Evolutionary conservation across 2,329 filamentous ascomycete species (phyloP).

Genomic region (Neospermospora avenae): DNA sequence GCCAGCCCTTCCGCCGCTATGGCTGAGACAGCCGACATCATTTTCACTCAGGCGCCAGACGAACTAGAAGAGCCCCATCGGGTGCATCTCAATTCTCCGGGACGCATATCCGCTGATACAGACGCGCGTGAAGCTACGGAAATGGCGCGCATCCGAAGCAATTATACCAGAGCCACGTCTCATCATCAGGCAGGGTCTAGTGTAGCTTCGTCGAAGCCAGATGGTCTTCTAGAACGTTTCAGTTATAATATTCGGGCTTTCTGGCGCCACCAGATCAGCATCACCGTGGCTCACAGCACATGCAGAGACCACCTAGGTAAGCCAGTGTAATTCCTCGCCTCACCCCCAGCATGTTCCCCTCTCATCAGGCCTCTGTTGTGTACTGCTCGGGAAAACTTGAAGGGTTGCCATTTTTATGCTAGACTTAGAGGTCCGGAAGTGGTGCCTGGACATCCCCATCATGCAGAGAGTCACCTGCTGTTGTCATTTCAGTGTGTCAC

Average conservation of each 20-base stretch:
- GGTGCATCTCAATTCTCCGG: conserved; percentile 8
- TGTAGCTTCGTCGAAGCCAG: conserved; percentile 17
- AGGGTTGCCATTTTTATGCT: conserved; percentile 8
- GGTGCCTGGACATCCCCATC: conserved; percentile 11
- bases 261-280: conserved; percentile 48
- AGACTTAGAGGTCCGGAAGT: conserved; percentile 10
- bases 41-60: background rate
- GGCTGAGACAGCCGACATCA: conserved; percentile 4
- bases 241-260: conserved; percentile 35
- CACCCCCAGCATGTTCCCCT: background rate
- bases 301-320: conserved; percentile 56
- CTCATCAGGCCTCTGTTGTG: background rate
- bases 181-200: conserved; percentile 11
- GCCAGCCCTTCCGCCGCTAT: background rate
- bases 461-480: conserved; percentile 16
- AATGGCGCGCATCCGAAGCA: conserved; percentile 24
- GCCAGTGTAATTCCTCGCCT: conserved; percentile 18
- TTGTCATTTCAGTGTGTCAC: conserved; percentile 5
- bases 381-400: conserved; percentile 11
- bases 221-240: conserved; percentile 20
- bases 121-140: conserved; percentile 31
- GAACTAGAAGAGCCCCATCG: conserved; percentile 17
- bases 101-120: conserved; percentile 17
- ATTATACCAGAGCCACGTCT: conserved; percentile 28
- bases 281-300: conserved; percentile 47